Percentiles rank a stretch among this genome's conserved stretches.
phyloP scores from a whole-genome alignment of 1,284 basidiomycete genomes.

The Coriolopsis trogii region DNA sequence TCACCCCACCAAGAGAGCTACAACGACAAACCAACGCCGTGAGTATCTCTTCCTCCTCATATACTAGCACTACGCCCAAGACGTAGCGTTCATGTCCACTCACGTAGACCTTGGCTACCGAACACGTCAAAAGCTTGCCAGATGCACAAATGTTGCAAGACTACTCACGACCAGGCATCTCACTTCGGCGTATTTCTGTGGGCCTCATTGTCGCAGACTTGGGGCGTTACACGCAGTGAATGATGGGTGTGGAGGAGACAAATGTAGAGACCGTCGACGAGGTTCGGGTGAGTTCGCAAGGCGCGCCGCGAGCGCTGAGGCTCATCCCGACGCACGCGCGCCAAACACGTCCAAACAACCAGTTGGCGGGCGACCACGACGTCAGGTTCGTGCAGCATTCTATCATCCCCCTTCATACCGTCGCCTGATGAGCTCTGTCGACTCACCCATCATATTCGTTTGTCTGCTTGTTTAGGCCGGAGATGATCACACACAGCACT shows the following conservation, averaged over 20 bases:
- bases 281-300: constrained; percentile 21
- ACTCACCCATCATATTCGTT: neutral
- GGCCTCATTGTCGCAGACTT: constrained; percentile 61
- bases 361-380: constrained; percentile 27
- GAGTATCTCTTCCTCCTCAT: neutral
- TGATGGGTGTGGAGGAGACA: constrained; percentile 6
- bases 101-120: constrained; percentile 67
- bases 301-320: constrained; percentile 19
- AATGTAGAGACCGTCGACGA: constrained; percentile 15
- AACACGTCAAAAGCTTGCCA: neutral
- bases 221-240: constrained; percentile 7
- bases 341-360: constrained; percentile 24
- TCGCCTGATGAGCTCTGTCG: neutral
- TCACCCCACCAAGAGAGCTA: constrained; percentile 88
- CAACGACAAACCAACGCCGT: neutral
- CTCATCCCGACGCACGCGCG: constrained; percentile 18
- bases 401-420: constrained; percentile 4
- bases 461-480: neutral
- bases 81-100: constrained; percentile 36
- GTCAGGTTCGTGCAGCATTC: constrained; percentile 18
- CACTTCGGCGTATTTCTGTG: constrained; percentile 58
- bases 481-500: constrained; percentile 79
- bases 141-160: neutral
- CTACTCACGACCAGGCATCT: constrained; percentile 80
- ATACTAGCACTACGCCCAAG: neutral